Conservation (phyloP, 176 grass and related monocot genomes). For the Cenchrus purpureus region DNA sequence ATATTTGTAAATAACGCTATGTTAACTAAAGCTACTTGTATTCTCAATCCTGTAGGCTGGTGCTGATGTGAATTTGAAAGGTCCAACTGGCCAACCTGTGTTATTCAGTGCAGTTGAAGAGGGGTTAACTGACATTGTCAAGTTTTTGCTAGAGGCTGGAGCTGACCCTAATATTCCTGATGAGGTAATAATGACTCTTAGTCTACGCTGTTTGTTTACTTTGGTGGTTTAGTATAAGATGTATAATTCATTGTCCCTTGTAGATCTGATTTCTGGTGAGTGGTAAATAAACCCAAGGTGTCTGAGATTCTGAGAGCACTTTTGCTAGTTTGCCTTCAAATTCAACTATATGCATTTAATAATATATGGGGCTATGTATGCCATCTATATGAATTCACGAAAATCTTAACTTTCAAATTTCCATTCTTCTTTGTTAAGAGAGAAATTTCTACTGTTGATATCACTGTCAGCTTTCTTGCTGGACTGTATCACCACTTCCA, state of each 20-base stretch:
- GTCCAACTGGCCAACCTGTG: not conserved
- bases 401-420: not conserved
- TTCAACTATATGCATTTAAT: not conserved
- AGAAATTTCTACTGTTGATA: not conserved
- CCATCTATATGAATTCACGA: not conserved
- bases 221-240: not conserved
- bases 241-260: not conserved
- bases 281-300: no score
- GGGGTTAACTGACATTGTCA: constrained; percentile 34
- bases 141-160: constrained; percentile 39
- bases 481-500: not conserved
- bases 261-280: not conserved
- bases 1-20: not conserved
- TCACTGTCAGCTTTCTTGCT: not conserved
- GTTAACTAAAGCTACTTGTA: not conserved
- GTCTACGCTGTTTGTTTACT: not conserved
- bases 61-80: constrained; percentile 44
- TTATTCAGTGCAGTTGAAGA: not conserved
- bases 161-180: constrained; percentile 44
- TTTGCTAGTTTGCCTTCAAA: not conserved
- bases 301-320: not conserved
- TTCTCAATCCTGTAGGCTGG: constrained; percentile 47
- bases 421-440: not conserved
- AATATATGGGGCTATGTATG: not conserved
- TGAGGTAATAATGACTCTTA: constrained; percentile 17